A percentile compares a stretch with the other conserved stretches of the same genome.
These are phyloP conservation scores for Adansonia rubrostipa DNA, from an alignment of 441 rosid genomes.

Conservation along the genomic window DNA sequence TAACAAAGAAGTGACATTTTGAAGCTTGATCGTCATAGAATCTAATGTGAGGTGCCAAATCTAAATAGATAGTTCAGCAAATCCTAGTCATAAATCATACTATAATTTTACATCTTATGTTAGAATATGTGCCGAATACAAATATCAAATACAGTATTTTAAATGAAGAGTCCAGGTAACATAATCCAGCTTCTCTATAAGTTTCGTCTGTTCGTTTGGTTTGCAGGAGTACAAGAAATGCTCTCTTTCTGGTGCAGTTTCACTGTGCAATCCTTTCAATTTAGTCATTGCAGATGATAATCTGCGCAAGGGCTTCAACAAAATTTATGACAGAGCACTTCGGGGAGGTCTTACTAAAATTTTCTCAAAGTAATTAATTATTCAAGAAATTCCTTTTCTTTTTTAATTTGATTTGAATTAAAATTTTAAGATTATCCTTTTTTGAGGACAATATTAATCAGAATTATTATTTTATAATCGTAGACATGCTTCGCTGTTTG, in stretches of 20 bases:
- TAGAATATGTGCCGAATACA: not conserved
- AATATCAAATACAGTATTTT: no score
- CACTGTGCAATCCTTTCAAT: slow-evolving; percentile 89
- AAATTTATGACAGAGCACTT: slow-evolving; percentile 76
- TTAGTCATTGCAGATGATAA: slow-evolving; percentile 87
- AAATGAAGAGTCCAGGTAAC: not conserved
- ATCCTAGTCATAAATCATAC: not conserved
- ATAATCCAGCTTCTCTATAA: not conserved
- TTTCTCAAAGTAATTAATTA: slow-evolving; percentile 57
- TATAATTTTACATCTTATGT: not conserved
- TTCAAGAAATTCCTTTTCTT: not conserved
- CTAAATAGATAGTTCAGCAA: not conserved
- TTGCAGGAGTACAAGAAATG: slow-evolving; percentile 67
- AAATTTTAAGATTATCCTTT: slow-evolving; percentile 6
- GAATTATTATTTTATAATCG: slow-evolving; percentile 27
- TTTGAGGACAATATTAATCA: slow-evolving; percentile 23
- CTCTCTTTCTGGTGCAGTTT: slow-evolving; percentile 75
- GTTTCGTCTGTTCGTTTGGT: not conserved
- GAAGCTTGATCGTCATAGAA: no score
- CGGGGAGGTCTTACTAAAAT: slow-evolving; percentile 60
- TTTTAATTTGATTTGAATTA: slow-evolving; percentile 2
- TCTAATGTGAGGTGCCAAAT: no score
- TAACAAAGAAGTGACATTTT: no score
- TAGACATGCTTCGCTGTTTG: slow-evolving; percentile 83
- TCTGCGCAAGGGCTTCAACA: slow-evolving; percentile 86